phyloP scores from a whole-genome alignment of 1,139 yeast species.

The Kodamaea suecica region DNA sequence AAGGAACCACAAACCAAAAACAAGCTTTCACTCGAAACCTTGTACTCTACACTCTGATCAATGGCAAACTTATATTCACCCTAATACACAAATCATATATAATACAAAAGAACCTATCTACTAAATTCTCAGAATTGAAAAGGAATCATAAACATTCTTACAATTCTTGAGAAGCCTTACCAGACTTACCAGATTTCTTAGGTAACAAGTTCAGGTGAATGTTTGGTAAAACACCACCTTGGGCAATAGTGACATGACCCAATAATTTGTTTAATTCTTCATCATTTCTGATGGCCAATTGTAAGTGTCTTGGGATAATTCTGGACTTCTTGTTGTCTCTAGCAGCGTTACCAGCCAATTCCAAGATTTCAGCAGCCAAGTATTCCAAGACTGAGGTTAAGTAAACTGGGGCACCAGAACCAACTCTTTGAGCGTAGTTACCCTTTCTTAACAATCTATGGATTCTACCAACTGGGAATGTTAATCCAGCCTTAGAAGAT shows the following conservation, averaged over 20 bases:
- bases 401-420: slow-evolving; percentile 98
- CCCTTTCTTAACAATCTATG: slow-evolving; percentile 97
- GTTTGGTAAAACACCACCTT: slow-evolving; percentile 26
- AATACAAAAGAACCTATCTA: slow-evolving; percentile 11
- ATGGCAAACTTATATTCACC: too few relatives aligned
- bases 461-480: slow-evolving; percentile 99
- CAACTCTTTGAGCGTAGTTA: slow-evolving; percentile 98
- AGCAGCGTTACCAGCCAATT: slow-evolving; percentile 98
- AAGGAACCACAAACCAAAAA: too few relatives aligned
- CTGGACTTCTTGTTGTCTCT: slow-evolving; percentile 98
- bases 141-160: slow-evolving; percentile 7
- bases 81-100: slow-evolving; percentile 5
- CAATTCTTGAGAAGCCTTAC: slow-evolving; percentile 20
- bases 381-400: slow-evolving; percentile 95
- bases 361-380: slow-evolving; percentile 94
- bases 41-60: too few relatives aligned
- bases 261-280: slow-evolving; percentile 88
- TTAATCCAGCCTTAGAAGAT: slow-evolving; percentile 97
- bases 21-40: too few relatives aligned
- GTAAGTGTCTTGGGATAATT: slow-evolving; percentile 98
- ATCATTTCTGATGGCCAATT: slow-evolving; percentile 97
- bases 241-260: slow-evolving; percentile 38
- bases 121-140: slow-evolving; percentile 7
- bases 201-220: slow-evolving; percentile 23
- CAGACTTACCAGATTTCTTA: slow-evolving; percentile 19